These are phyloP conservation scores for Spathaspora hagerdaliae DNA, from an alignment of 805 yeast species.

Conservation along the genomic window DNA sequence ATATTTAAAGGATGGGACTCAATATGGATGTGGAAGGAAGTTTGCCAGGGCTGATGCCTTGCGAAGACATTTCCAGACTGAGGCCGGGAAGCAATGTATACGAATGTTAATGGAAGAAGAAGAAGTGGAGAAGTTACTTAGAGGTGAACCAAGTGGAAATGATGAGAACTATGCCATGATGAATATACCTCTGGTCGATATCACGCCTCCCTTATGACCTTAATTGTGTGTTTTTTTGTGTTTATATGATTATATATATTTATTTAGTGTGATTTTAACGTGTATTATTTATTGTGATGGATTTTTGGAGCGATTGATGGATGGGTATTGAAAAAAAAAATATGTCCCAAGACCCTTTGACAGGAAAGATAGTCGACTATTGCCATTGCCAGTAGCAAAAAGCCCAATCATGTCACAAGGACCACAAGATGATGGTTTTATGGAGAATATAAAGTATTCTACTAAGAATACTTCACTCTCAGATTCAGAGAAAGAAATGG, in stretches of 20 bases:
- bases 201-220: constrained; percentile 28
- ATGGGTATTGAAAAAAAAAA: no score
- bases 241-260: background rate
- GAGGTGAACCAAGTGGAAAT: constrained; percentile 24
- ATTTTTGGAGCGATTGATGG: no score
- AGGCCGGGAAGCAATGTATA: constrained; percentile 43
- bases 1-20: constrained; percentile 49
- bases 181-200: constrained; percentile 31
- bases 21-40: constrained; percentile 43
- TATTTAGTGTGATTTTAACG: no score
- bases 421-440: constrained; percentile 21
- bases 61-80: constrained; percentile 44
- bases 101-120: constrained; percentile 39
- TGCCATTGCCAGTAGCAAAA: no score
- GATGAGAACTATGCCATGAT: constrained; percentile 13
- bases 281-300: no score
- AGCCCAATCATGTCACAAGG: constrained; percentile 8
- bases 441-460: constrained; percentile 7
- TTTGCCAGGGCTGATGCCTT: constrained; percentile 46
- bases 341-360: no score
- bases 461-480: constrained; percentile 8
- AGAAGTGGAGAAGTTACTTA: constrained; percentile 21
- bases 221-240: background rate
- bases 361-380: no score
- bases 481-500: constrained; percentile 23